Conservation (phyloP, 345 rosid genomes). For the Salix dunnii region DNA sequence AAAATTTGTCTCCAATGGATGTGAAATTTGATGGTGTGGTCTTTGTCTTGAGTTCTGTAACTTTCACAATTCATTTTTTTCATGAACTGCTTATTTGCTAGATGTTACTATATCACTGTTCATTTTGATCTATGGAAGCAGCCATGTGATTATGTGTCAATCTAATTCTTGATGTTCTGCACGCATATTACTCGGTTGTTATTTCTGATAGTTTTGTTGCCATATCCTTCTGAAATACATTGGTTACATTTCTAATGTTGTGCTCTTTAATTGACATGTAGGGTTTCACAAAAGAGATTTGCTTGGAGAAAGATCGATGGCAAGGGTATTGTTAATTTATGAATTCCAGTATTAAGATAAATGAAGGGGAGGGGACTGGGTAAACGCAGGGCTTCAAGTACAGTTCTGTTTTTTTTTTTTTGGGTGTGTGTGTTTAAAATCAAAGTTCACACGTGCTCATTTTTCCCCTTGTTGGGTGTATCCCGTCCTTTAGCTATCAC, state of each 20-base stretch:
- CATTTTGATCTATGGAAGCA: not conserved
- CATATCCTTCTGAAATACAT: not conserved
- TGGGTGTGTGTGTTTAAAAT: too few species aligned
- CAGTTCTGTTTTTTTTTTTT: not conserved
- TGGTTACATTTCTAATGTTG: not conserved
- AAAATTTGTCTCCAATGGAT: not conserved
- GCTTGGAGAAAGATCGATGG: conserved; percentile 97
- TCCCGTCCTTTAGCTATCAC: not conserved
- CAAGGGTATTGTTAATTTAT: conserved; percentile 66
- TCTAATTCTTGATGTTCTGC: not conserved
- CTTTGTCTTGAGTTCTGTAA: not conserved
- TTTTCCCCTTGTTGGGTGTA: not conserved
- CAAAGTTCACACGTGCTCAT: too few species aligned
- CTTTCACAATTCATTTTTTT: not conserved
- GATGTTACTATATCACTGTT: not conserved
- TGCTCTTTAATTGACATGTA: conserved; percentile 23
- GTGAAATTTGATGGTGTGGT: not conserved
- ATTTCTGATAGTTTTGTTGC: not conserved
- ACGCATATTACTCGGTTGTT: not conserved
- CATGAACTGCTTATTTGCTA: not conserved
- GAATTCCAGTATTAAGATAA: not conserved
- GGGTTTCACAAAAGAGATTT: conserved; percentile 98
- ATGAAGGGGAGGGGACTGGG: not conserved
- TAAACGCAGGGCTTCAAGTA: not conserved
- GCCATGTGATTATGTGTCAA: not conserved